phyloP scores from a whole-genome alignment of 2,329 filamentous ascomycete species.

The Trichoderma sp. region DNA sequence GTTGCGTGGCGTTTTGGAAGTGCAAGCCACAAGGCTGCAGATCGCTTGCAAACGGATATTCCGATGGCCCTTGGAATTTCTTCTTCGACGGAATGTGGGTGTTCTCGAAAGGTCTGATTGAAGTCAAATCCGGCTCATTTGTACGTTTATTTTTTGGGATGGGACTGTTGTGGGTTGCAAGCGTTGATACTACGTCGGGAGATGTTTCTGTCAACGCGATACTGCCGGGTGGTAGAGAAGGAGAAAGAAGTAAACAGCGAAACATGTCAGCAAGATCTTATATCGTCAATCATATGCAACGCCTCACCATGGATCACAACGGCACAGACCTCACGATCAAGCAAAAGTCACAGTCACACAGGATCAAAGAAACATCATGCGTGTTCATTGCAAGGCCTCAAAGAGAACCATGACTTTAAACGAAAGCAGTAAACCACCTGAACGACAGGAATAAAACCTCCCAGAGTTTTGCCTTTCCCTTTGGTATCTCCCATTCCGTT shows the following conservation, averaged over 20 bases:
- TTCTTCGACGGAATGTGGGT: not conserved
- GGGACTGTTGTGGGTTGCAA: too few relatives aligned
- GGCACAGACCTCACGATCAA: not conserved
- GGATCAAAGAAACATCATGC: not conserved
- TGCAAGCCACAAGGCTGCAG: constrained; percentile 1
- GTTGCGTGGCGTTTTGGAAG: not conserved
- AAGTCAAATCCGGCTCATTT: too few relatives aligned
- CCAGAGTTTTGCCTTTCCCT: not conserved
- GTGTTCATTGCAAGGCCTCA: constrained; percentile 7
- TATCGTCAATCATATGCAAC: not conserved
- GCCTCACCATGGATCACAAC: not conserved
- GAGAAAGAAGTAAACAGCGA: too few relatives aligned
- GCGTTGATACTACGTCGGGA: too few relatives aligned
- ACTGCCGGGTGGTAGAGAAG: too few relatives aligned
- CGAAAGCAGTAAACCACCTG: constrained; percentile 8
- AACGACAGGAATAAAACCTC: constrained; percentile 13
- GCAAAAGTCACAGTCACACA: not conserved
- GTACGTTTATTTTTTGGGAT: too few relatives aligned
- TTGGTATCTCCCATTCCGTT: constrained; percentile 1
- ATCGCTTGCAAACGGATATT: not conserved
- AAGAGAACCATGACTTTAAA: constrained; percentile 13
- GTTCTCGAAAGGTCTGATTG: not conserved
- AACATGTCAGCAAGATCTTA: not conserved
- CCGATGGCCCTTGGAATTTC: not conserved
- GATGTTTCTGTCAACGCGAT: too few relatives aligned